Evolutionary conservation across 208 protist genomes (phyloP).

Genomic region (Herpetomonas muscarum): DNA sequence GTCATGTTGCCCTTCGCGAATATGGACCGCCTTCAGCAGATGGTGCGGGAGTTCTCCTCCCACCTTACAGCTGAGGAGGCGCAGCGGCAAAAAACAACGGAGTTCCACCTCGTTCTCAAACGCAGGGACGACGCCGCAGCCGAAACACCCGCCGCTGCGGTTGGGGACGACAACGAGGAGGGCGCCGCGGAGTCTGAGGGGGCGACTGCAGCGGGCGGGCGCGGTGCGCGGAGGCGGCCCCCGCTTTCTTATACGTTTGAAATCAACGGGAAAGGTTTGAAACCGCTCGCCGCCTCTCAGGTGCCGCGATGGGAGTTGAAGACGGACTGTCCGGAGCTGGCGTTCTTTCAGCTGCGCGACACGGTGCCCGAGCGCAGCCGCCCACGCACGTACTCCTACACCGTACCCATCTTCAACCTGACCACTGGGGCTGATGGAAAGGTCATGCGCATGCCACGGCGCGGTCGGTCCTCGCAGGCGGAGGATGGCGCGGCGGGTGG

Average conservation of each 20-base stretch:
- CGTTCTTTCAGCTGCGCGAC: conserved; percentile 32
- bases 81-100: conserved; percentile 13
- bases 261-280: conserved; percentile 41
- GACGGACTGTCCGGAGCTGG: conserved; percentile 10
- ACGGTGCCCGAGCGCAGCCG: conserved; percentile 27
- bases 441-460: conserved; percentile 5
- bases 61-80: conserved; percentile 37
- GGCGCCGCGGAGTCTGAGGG: not conserved
- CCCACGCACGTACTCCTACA: conserved; percentile 63
- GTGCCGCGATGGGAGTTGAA: conserved; percentile 6
- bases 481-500: not conserved
- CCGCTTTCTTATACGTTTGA: conserved; percentile 9
- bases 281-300: conserved; percentile 12
- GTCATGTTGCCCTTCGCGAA: conserved; percentile 75
- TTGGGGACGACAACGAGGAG: not conserved
- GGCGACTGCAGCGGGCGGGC: not conserved
- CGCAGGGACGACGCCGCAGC: not conserved
- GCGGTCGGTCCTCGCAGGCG: not conserved
- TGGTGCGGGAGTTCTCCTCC: conserved; percentile 16
- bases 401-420: conserved; percentile 31
- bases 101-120: conserved; percentile 32
- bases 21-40: conserved; percentile 25
- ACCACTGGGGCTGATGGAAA: conserved; percentile 26
- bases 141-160: not conserved
- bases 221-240: no score